Evolutionary conservation across 345 rosid species (phyloP).

Genomic region (Atalantia buxifolia): DNA sequence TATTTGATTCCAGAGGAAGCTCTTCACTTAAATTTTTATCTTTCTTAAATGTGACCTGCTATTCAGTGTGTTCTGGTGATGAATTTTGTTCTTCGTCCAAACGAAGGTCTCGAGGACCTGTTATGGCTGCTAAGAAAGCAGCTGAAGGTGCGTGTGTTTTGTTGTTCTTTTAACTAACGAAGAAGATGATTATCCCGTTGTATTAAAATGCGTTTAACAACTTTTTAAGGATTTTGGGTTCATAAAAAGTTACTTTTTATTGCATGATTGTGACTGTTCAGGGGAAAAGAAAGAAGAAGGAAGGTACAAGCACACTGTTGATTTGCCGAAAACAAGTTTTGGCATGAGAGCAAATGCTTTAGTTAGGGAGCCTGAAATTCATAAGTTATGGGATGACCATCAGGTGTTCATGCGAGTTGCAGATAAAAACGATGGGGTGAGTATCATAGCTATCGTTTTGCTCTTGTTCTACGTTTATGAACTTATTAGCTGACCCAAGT

Average conservation of each 20-base stretch:
- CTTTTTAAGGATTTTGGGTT: neutral
- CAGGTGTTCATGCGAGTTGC: constrained; percentile 77
- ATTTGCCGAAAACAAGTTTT: constrained; percentile 85
- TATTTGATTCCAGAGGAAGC: constrained; percentile 36
- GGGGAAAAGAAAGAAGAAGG: constrained; percentile 88
- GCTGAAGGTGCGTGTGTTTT: constrained; percentile 49
- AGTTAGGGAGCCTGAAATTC: constrained; percentile 90
- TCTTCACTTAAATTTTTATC: constrained; percentile 46
- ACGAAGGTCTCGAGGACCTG: constrained; percentile 85
- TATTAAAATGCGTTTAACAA: neutral
- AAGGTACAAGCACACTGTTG: constrained; percentile 82
- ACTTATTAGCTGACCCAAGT: constrained; percentile 30
- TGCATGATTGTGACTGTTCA: constrained; percentile 26
- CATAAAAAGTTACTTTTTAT: neutral
- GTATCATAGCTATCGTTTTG: constrained; percentile 23
- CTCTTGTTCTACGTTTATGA: constrained; percentile 14
- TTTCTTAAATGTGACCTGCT: constrained; percentile 35
- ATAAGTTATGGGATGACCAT: constrained; percentile 81
- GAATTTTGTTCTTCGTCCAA: constrained; percentile 57
- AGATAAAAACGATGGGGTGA: constrained; percentile 72
- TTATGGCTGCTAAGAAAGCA: constrained; percentile 88
- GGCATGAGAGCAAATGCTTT: constrained; percentile 88
- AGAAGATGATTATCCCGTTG: neutral
- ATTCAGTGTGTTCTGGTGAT: constrained; percentile 38
- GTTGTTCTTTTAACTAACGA: neutral